These are phyloP conservation scores for Kockovaella imperatae DNA, from an alignment of 768 basidiomycete genomes.

Conservation along the genomic window DNA sequence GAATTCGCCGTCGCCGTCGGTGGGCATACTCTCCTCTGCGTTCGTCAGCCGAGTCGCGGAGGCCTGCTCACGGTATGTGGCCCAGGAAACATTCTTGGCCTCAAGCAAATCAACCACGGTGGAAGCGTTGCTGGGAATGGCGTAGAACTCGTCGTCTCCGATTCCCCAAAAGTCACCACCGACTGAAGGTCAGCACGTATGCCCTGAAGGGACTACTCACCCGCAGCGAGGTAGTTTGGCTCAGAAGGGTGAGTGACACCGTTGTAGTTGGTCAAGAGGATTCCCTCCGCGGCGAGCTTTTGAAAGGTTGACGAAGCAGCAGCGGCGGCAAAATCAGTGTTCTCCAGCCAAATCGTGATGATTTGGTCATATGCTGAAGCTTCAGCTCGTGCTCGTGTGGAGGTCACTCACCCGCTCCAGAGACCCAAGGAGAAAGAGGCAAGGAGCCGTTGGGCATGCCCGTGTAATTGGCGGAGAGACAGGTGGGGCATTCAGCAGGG, in stretches of 20 bases:
- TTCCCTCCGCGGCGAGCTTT: conserved; percentile 51
- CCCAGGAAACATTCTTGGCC: conserved; percentile 55
- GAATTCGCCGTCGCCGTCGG: conserved; percentile 34
- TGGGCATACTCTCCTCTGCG: conserved; percentile 21
- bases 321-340: conserved; percentile 52
- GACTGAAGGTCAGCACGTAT: conserved; percentile 7
- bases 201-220: neutral
- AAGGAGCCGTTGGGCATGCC: conserved; percentile 50
- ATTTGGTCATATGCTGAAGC: conserved; percentile 50
- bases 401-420: no score
- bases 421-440: conserved; percentile 45
- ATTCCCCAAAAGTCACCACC: conserved; percentile 56
- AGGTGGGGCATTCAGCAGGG: conserved; percentile 37
- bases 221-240: conserved; percentile 55
- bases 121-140: conserved; percentile 51
- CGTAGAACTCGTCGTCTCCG: conserved; percentile 45
- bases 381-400: no score
- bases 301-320: conserved; percentile 36
- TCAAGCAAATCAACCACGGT: conserved; percentile 59
- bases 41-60: neutral
- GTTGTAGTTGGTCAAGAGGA: conserved; percentile 46
- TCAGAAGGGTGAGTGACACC: conserved; percentile 43
- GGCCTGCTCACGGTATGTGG: conserved; percentile 46
- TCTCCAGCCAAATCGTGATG: conserved; percentile 58
- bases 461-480: conserved; percentile 44